These are phyloP conservation scores for Penicillium parvum DNA, from an alignment of 495 filamentous ascomycete species.

Conservation along the genomic window DNA sequence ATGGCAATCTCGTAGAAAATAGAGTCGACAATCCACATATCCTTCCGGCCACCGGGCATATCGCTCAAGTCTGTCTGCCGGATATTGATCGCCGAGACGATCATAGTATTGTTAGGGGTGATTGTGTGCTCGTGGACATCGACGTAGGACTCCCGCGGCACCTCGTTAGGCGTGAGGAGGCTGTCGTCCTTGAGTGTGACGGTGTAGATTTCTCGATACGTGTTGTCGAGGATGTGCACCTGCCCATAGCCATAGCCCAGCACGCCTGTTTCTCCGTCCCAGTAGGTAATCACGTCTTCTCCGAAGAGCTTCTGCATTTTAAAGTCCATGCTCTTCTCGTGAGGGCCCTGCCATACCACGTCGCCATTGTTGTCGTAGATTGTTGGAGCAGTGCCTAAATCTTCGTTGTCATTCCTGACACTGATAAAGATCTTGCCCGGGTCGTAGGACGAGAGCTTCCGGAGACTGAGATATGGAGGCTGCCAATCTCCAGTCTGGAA, in stretches of 20 bases:
- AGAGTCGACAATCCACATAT: slow-evolving; percentile 43
- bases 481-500: slow-evolving; percentile 15
- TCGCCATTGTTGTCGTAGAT: slow-evolving; percentile 21
- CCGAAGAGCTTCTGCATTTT: slow-evolving; percentile 18
- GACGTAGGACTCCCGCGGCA: slow-evolving; percentile 8
- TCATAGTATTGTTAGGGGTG: slow-evolving; percentile 41
- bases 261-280: slow-evolving; percentile 11
- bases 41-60: slow-evolving; percentile 23
- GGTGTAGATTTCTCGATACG: slow-evolving; percentile 37
- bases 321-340: slow-evolving; percentile 14
- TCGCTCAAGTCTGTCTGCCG: slow-evolving; percentile 35
- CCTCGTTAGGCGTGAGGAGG: slow-evolving; percentile 4
- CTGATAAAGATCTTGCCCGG: slow-evolving; percentile 18
- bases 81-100: slow-evolving; percentile 44
- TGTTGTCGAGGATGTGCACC: slow-evolving; percentile 34
- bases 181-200: slow-evolving; percentile 15
- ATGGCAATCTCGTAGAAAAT: slow-evolving; percentile 44
- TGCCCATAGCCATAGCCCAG: slow-evolving; percentile 25
- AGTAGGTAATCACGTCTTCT: slow-evolving; percentile 23
- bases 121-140: slow-evolving; percentile 38
- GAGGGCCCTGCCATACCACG: slow-evolving; percentile 18
- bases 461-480: slow-evolving; percentile 14
- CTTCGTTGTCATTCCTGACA: slow-evolving; percentile 7
- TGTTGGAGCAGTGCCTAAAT: slow-evolving; percentile 10
- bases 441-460: slow-evolving; percentile 7